Conservation (phyloP, 176 grass and related monocot species). For the Oryza glaberrima region DNA sequence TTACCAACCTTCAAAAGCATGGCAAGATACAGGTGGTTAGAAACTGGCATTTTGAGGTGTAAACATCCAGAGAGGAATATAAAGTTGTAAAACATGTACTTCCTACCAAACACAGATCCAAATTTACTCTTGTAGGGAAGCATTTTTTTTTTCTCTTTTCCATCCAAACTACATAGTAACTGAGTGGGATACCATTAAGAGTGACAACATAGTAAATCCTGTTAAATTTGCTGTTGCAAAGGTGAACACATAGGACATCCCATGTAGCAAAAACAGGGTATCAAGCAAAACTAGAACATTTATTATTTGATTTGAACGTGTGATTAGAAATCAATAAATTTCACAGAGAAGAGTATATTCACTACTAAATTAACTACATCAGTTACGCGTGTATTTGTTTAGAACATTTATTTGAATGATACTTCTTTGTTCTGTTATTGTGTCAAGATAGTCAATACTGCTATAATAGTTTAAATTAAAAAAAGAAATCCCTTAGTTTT, state of each 20-base stretch:
- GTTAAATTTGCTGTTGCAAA: no score
- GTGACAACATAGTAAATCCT: no score
- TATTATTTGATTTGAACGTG: no score
- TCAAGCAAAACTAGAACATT: not conserved
- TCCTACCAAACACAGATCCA: slow-evolving; percentile 1
- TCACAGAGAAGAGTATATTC: not conserved
- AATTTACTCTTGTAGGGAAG: slow-evolving; percentile 18
- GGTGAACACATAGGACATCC: not conserved
- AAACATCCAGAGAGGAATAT: not conserved
- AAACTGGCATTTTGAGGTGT: slow-evolving; percentile 11
- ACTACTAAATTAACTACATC: not conserved
- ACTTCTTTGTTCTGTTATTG: no score
- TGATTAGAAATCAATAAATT: not conserved
- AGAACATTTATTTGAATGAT: not conserved
- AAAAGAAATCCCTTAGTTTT: no score
- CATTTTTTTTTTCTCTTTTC: no score
- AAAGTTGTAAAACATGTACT: not conserved
- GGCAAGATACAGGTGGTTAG: slow-evolving; percentile 21
- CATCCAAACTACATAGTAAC: no score
- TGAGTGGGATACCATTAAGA: no score
- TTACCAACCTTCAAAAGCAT: slow-evolving; percentile 60
- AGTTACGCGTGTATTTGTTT: not conserved
- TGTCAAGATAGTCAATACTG: no score
- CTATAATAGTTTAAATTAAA: no score
- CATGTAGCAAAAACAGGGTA: not conserved